Conservation (phyloP, 345 rosid genomes). For the Brassica rapa region DNA sequence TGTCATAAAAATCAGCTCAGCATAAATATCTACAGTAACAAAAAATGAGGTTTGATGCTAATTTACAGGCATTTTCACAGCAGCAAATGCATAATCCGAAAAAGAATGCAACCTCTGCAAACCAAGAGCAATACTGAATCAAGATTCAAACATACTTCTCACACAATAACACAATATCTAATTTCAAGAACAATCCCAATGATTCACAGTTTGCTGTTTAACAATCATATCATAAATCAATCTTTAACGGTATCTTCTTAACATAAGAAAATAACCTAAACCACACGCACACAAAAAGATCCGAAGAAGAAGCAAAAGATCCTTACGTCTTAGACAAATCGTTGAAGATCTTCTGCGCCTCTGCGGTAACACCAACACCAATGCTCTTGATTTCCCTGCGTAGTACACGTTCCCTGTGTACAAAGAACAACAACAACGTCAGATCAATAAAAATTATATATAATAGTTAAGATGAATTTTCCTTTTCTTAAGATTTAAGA, state of each 20-base stretch:
- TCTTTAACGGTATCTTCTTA: background rate
- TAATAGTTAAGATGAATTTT: background rate
- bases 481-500: background rate
- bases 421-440: background rate
- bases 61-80: background rate
- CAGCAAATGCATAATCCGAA: background rate
- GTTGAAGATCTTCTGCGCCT: constrained; percentile 75
- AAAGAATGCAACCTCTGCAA: background rate
- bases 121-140: constrained; percentile 5
- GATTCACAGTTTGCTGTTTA: background rate
- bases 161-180: background rate
- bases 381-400: constrained; percentile 73
- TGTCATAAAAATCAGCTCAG: background rate
- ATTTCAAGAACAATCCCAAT: background rate
- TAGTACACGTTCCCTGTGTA: constrained; percentile 2
- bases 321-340: constrained; percentile 65
- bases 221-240: background rate
- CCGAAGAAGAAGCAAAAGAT: constrained; percentile 7
- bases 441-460: background rate
- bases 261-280: constrained; percentile 11
- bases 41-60: background rate
- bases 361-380: constrained; percentile 82
- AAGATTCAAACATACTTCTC: constrained; percentile 2
- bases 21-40: background rate
- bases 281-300: background rate